phyloP scores from a whole-genome alignment of 2,329 filamentous ascomycete genomes.

The Akanthomyces muscarius region DNA sequence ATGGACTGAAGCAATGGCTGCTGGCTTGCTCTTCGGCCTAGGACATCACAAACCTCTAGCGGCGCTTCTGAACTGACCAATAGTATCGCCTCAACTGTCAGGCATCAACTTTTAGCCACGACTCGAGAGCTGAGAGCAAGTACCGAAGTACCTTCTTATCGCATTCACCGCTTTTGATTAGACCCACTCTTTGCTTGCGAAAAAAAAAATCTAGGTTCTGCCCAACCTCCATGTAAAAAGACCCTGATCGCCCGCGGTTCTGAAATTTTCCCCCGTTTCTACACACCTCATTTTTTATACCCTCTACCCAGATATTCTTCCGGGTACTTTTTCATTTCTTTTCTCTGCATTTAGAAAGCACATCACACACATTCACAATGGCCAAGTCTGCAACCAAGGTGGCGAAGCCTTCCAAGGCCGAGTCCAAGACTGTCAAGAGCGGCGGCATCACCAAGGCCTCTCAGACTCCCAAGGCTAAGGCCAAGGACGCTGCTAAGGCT shows the following conservation, averaged over 20 bases:
- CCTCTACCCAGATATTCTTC: constrained; percentile 22
- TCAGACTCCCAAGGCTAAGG: constrained; percentile 61
- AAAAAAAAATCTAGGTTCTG: constrained; percentile 29
- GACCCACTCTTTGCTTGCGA: constrained; percentile 33
- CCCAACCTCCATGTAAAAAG: constrained; percentile 27
- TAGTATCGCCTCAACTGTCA: constrained; percentile 19
- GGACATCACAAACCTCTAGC: constrained; percentile 17
- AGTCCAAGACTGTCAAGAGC: constrained; percentile 57
- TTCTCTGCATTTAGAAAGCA: constrained; percentile 19
- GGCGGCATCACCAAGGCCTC: constrained; percentile 64
- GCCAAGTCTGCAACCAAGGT: constrained; percentile 61
- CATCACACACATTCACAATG: constrained; percentile 45
- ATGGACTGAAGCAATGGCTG: constrained; percentile 1
- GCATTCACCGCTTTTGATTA: constrained; percentile 33
- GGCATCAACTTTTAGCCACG: constrained; percentile 21
- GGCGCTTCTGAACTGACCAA: constrained; percentile 9
- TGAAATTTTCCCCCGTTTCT: constrained; percentile 20
- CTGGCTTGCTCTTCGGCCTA: constrained; percentile 9
- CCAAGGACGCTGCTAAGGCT: constrained; percentile 63
- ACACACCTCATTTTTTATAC: constrained; percentile 13
- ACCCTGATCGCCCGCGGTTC: constrained; percentile 18
- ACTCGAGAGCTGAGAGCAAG: neutral
- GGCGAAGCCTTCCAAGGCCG: constrained; percentile 51
- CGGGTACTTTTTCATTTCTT: constrained; percentile 17
- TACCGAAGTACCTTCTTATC: constrained; percentile 18